Conservation (phyloP, 1,284 basidiomycete genomes). For the Tylopilus orsonianus region DNA sequence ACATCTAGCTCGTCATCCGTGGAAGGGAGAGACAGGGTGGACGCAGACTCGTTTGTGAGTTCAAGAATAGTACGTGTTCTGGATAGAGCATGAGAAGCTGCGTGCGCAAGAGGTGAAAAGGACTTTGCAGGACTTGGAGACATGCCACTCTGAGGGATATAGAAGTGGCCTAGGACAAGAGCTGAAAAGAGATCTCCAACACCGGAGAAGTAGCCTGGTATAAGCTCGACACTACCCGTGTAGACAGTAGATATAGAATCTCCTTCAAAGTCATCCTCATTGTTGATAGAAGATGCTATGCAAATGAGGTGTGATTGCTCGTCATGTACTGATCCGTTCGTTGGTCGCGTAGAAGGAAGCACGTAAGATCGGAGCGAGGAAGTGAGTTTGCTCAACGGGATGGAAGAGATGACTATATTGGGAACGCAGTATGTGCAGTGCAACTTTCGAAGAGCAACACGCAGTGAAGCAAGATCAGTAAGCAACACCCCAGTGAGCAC, state of each 20-base stretch:
- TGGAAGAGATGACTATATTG: conserved; percentile 91
- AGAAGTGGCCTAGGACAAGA: conserved; percentile 83
- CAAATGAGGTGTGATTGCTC: conserved; percentile 65
- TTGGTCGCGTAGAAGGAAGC: conserved; percentile 23
- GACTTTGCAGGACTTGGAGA: conserved; percentile 3
- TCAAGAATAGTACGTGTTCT: conserved; percentile 85
- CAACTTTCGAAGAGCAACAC: conserved; percentile 67
- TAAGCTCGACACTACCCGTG: conserved; percentile 72
- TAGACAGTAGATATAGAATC: conserved; percentile 49
- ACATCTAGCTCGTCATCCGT: conserved; percentile 77
- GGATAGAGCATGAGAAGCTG: conserved; percentile 72
- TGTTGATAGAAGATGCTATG: conserved; percentile 59
- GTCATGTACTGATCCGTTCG: conserved; percentile 15
- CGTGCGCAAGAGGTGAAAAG: conserved; percentile 36
- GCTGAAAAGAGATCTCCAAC: conserved; percentile 98
- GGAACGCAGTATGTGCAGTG: conserved; percentile 77
- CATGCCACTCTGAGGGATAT: conserved; percentile 19
- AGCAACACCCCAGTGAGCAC: conserved; percentile 74
- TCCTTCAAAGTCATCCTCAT: conserved; percentile 13
- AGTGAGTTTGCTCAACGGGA: conserved; percentile 65
- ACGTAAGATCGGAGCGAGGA: conserved; percentile 48
- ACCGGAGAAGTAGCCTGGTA: conserved; percentile 93
- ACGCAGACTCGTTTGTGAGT: conserved; percentile 63
- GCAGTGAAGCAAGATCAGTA: conserved; percentile 63
- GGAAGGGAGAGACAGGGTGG: conserved; percentile 45